Evolutionary conservation across 73 alveolate genomes (phyloP).

Genomic region (Paramecium sexaurelia): DNA sequence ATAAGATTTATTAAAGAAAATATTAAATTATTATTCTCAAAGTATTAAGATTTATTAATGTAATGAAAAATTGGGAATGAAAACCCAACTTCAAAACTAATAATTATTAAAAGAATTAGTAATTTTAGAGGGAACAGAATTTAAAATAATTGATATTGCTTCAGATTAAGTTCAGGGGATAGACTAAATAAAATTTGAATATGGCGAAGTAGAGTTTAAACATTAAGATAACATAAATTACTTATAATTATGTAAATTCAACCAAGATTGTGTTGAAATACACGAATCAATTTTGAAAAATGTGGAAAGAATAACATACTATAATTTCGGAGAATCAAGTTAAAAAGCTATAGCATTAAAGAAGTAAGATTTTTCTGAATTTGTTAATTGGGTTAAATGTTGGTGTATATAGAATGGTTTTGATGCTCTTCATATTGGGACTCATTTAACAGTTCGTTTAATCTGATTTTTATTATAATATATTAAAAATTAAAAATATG

Average conservation of each 20-base stretch:
- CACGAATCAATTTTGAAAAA: neutral
- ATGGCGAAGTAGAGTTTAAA: neutral
- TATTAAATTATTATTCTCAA: neutral
- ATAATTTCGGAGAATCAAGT: neutral
- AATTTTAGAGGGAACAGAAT: neutral
- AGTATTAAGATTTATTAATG: neutral
- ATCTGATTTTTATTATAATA: neutral
- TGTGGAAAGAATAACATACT: neutral
- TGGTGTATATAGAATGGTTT: neutral
- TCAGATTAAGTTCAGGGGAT: neutral
- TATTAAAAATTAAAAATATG: neutral
- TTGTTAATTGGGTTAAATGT: neutral
- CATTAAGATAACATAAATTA: neutral
- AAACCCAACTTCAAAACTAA: neutral
- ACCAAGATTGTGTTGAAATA: constrained; percentile 18
- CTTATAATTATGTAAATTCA: neutral
- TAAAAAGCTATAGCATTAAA: neutral
- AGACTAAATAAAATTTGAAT: neutral
- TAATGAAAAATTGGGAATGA: neutral
- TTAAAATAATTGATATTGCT: constrained; percentile 15
- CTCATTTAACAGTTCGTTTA: constrained; percentile 12
- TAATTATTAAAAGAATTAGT: neutral
- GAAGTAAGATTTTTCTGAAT: neutral
- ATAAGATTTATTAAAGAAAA: neutral
- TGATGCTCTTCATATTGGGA: constrained; percentile 19